These are phyloP conservation scores for Rhodotorula mucilaginosa DNA, from an alignment of 1,284 basidiomycete species.

Conservation along the genomic window DNA sequence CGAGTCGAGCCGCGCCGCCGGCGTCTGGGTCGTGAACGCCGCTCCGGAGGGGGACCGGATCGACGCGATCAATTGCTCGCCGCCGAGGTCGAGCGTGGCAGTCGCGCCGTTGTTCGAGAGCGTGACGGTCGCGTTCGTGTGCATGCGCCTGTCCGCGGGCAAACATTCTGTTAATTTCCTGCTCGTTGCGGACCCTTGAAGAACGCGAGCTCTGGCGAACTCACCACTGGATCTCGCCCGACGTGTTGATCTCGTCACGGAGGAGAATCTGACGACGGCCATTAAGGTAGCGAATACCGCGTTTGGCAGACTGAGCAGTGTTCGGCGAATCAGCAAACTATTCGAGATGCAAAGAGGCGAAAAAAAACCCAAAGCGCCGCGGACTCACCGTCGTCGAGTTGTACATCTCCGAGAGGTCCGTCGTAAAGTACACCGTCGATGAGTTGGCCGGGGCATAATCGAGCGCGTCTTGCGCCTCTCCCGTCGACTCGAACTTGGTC, in stretches of 20 bases:
- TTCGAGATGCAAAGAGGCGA: too few species aligned
- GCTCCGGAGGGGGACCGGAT: slow-evolving; percentile 48
- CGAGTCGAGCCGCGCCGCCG: slow-evolving; percentile 21
- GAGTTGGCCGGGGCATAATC: slow-evolving; percentile 58
- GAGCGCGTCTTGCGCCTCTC: slow-evolving; percentile 70
- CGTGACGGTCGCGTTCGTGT: slow-evolving; percentile 75
- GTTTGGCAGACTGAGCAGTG: slow-evolving; percentile 59
- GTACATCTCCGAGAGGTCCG: slow-evolving; percentile 79
- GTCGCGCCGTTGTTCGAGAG: slow-evolving; percentile 52
- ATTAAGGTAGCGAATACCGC: slow-evolving; percentile 86
- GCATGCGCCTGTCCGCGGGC: slow-evolving; percentile 84
- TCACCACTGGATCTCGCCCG: slow-evolving; percentile 31
- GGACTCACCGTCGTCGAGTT: slow-evolving; percentile 53
- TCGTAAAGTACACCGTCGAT: slow-evolving; percentile 80
- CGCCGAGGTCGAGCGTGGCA: slow-evolving; percentile 65
- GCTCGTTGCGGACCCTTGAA: slow-evolving; percentile 50
- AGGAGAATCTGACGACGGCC: slow-evolving; percentile 80
- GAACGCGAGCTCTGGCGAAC: slow-evolving; percentile 50
- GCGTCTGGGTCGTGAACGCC: slow-evolving; percentile 44
- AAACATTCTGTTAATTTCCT: too few species aligned
- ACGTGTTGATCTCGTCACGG: slow-evolving; percentile 50
- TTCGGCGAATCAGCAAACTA: background rate
- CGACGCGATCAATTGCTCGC: slow-evolving; percentile 56
- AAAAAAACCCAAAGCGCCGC: background rate
- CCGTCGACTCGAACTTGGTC: slow-evolving; percentile 59